Conservation (phyloP, 192 early-diverging fungal genomes). For the Neocallimastix lanati region DNA sequence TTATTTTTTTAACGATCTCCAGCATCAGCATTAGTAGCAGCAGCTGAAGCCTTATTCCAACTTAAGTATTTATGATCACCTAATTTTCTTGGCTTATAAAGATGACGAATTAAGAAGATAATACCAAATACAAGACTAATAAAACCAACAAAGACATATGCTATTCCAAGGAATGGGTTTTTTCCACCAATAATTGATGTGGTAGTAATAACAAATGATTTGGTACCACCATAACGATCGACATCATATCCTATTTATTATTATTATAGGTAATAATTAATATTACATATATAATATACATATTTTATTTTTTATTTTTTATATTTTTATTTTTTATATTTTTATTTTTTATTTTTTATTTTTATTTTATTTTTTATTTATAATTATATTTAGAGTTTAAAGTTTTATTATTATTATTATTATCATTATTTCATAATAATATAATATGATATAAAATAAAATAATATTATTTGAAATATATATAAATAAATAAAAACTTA, state of each 20-base stretch:
- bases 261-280: too few relatives aligned
- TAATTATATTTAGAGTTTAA: too few relatives aligned
- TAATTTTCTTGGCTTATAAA: constrained; percentile 82
- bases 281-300: too few relatives aligned
- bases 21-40: background rate
- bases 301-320: too few relatives aligned
- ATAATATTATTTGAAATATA: background rate
- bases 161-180: constrained; percentile 86
- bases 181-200: constrained; percentile 90
- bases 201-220: constrained; percentile 83
- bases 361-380: too few relatives aligned
- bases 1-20: background rate
- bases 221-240: constrained; percentile 75
- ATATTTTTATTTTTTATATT: too few relatives aligned
- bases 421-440: too few relatives aligned
- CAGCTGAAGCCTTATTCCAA: constrained; percentile 56
- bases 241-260: constrained; percentile 57
- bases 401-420: too few relatives aligned
- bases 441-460: too few relatives aligned
- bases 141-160: constrained; percentile 85
- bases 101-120: constrained; percentile 72
- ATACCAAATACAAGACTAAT: constrained; percentile 76
- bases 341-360: too few relatives aligned
- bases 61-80: constrained; percentile 93
- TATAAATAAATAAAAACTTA: constrained; percentile 18